Base-by-base conservation (phyloP, 1,284 basidiomycete genomes). In the Boletus chippewaensis region DNA sequence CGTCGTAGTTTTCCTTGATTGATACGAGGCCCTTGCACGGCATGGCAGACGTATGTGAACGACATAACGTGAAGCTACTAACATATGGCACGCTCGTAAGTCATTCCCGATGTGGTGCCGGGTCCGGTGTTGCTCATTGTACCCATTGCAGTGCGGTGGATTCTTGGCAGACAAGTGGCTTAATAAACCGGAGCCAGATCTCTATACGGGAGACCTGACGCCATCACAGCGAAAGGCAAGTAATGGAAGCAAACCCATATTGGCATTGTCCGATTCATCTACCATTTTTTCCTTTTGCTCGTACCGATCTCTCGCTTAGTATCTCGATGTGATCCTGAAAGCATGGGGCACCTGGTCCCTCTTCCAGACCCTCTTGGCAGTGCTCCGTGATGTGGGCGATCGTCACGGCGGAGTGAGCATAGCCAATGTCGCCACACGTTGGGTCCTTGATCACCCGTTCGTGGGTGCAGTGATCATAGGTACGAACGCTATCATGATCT, bases 391-490 rank as follows among this genome's bases (percentile, higher is more conserved):
- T n/a, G 79, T 91, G 54, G 87, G 79, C 8, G 78, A 86, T 70
- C 76, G 77, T 22, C 82, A 87, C 63, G 74, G 73, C 24, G 78
- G 78, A n/a, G 69, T 74, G 45, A 87, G 82, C 66, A 82, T 91
- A 40, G 78, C 87, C 47, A 90, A 89, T 61, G 72, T 91, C 35
- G 85, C 87, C 24, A 85, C 79, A 1, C 79, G 87, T 18, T 90
- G 87, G 87, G 84, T 89, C 4, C 75, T 91, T 18, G 85, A 91
- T 68, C 84, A 89, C 52, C 64, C 77, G 0, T 85, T 81, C 59
- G 87, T 90, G 15, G 87, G 84, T 1, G 84, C 87, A 20, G 85
- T 89, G 20, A 77, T 91, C 59, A 78, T 91, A 59, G 88, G 87
- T 86, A 60, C 20, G 77, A 34, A 63, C 9, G 12, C 32, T 11